phyloP scores from a whole-genome alignment of 176 grass and related monocot species.

The Olyra latifolia region DNA sequence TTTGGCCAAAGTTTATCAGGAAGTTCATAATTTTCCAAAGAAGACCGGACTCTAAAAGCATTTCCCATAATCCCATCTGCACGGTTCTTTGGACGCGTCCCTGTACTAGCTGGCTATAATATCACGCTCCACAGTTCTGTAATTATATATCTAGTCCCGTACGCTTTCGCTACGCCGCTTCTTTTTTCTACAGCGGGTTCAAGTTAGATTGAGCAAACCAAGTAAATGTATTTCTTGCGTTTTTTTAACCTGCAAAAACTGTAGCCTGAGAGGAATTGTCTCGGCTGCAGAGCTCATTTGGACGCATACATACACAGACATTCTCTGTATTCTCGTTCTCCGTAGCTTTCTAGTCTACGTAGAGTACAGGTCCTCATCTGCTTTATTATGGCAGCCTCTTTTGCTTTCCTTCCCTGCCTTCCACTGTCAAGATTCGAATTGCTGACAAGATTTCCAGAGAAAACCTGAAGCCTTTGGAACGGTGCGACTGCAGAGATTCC shows the following conservation, averaged over 20 bases:
- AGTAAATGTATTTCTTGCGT: conserved; percentile 3
- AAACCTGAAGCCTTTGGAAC: conserved; percentile 33
- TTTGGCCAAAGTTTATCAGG: background rate
- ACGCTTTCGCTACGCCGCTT: background rate
- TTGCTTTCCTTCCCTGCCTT: conserved; percentile 8
- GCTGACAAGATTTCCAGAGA: conserved; percentile 24
- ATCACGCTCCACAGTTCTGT: too few species aligned
- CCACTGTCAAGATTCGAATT: conserved; percentile 23
- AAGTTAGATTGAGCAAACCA: conserved; percentile 21
- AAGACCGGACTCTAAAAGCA: background rate
- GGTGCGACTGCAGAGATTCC: conserved; percentile 34
- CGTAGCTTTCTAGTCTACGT: conserved; percentile 22
- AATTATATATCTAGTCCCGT: too few species aligned
- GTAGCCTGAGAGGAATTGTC: conserved; percentile 34
- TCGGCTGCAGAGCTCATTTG: conserved; percentile 40
- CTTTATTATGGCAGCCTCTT: conserved; percentile 17
- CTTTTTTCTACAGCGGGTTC: conserved; percentile 12
- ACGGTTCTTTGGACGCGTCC: background rate
- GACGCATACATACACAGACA: conserved; percentile 29
- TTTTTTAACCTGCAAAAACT: conserved; percentile 33
- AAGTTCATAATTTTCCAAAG: background rate
- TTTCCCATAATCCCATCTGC: background rate
- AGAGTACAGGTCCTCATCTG: conserved; percentile 26
- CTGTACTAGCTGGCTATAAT: too few species aligned
- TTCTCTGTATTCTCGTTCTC: conserved; percentile 41